phyloP scores from a whole-genome alignment of 129 eudicot species.

The Erigeron canadensis region DNA sequence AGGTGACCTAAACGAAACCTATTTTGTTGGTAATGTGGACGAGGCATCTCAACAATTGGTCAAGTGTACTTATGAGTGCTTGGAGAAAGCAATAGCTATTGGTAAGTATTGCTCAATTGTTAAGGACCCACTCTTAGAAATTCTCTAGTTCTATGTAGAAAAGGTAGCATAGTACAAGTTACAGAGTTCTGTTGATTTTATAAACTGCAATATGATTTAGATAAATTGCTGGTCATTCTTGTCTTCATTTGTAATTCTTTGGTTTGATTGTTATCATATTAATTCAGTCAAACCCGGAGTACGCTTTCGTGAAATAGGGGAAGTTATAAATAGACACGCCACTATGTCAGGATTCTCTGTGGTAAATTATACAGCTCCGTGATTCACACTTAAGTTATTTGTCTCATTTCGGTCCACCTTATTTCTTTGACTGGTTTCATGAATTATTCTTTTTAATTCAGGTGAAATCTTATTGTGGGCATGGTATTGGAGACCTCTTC shows the following conservation, averaged over 20 bases:
- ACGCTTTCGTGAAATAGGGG: slow-evolving; percentile 94
- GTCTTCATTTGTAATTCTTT: neutral
- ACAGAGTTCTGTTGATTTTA: neutral
- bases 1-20: slow-evolving; percentile 95
- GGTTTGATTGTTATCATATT: slow-evolving; percentile 13
- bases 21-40: slow-evolving; percentile 92
- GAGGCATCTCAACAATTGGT: slow-evolving; percentile 75
- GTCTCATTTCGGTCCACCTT: neutral
- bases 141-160: neutral
- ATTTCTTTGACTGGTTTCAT: slow-evolving; percentile 1
- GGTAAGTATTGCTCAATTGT: slow-evolving; percentile 42
- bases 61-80: slow-evolving; percentile 84
- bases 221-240: neutral
- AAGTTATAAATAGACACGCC: slow-evolving; percentile 86
- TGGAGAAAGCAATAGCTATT: slow-evolving; percentile 89
- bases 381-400: neutral
- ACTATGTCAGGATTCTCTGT: slow-evolving; percentile 92
- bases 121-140: neutral
- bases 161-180: slow-evolving; percentile 5
- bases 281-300: slow-evolving; percentile 88
- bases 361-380: slow-evolving; percentile 45
- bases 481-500: slow-evolving; percentile 98
- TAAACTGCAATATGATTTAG: neutral
- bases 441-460: slow-evolving; percentile 19
- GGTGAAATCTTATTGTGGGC: slow-evolving; percentile 93